These are phyloP conservation scores for Tricholomella constricta DNA, from an alignment of 768 basidiomycete species.

Conservation along the genomic window DNA sequence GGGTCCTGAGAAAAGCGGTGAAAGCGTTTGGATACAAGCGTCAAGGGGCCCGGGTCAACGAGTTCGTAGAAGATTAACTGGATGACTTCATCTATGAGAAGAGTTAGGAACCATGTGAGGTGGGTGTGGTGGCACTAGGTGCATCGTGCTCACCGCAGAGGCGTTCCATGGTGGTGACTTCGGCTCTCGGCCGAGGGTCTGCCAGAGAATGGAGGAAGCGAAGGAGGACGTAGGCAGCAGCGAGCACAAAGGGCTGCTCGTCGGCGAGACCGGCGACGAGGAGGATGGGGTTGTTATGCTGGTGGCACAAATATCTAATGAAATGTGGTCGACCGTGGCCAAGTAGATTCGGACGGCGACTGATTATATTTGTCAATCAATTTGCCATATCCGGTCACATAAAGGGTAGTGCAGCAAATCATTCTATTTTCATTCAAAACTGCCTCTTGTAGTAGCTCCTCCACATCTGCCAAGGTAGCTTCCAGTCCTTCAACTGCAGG, in stretches of 20 bases:
- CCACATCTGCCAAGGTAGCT: conserved; percentile 73
- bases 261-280: conserved; percentile 8
- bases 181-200: conserved; percentile 14
- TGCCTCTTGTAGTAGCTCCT: conserved; percentile 40
- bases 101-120: conserved; percentile 13
- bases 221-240: conserved; percentile 9
- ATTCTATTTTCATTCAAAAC: conserved; percentile 33
- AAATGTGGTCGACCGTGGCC: conserved; percentile 24
- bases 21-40: conserved; percentile 58
- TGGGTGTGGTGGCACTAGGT: not conserved
- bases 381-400: conserved; percentile 18
- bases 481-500: conserved; percentile 72
- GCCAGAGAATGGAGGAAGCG: conserved; percentile 12
- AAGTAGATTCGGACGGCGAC: conserved; percentile 46
- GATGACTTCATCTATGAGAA: conserved; percentile 58
- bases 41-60: conserved; percentile 61
- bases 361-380: conserved; percentile 45
- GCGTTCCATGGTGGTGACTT: conserved; percentile 52
- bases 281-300: conserved; percentile 22
- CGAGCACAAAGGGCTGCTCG: conserved; percentile 7
- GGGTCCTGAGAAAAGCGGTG: conserved; percentile 67
- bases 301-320: conserved; percentile 20
- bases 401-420: conserved; percentile 4
- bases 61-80: conserved; percentile 76
- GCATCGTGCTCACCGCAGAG: conserved; percentile 57